Percentiles rank a stretch among this genome's conserved stretches.
Evolutionary conservation across 2,329 filamentous ascomycete species (phyloP).

Genomic region (Epichloe scottii): DNA sequence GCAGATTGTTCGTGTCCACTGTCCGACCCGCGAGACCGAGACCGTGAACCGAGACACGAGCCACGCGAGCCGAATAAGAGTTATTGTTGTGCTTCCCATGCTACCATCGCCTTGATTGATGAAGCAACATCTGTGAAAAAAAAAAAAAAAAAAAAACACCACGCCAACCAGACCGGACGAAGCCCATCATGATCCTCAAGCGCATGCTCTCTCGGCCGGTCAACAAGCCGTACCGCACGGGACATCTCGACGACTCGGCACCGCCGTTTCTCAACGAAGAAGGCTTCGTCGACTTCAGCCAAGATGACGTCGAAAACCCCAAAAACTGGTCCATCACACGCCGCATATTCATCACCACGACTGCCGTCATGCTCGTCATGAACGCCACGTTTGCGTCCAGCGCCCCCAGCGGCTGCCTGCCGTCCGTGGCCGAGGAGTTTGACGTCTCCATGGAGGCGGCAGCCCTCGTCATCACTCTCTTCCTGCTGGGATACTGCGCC

Average conservation of each 20-base stretch:
- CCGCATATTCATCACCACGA: conserved; percentile 28
- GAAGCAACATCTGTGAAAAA: not conserved
- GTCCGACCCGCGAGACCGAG: no score
- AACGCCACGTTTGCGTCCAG: conserved; percentile 40
- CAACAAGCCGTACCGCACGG: conserved; percentile 38
- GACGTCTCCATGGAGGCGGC: conserved; percentile 33
- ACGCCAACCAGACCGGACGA: not conserved
- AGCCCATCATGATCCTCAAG: conserved; percentile 2
- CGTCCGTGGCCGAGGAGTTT: conserved; percentile 22
- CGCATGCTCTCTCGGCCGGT: conserved; percentile 36
- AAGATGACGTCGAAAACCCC: conserved; percentile 37
- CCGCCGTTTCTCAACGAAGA: conserved; percentile 33
- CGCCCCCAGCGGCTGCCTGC: conserved; percentile 21
- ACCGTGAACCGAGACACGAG: no score
- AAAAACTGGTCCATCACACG: conserved; percentile 31
- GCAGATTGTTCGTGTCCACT: no score
- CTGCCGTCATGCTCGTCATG: conserved; percentile 34
- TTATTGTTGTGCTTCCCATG: no score
- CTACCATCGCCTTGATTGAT: no score
- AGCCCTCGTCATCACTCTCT: conserved; percentile 39
- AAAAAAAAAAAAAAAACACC: not conserved
- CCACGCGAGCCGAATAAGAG: no score
- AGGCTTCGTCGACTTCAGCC: conserved; percentile 37
- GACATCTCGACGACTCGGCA: conserved; percentile 13
- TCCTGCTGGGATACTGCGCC: conserved; percentile 42